A percentile compares a stretch with the other conserved stretches of the same genome.
Conservation (phyloP, 495 filamentous ascomycete genomes). For the Aspergillus asperescens region DNA sequence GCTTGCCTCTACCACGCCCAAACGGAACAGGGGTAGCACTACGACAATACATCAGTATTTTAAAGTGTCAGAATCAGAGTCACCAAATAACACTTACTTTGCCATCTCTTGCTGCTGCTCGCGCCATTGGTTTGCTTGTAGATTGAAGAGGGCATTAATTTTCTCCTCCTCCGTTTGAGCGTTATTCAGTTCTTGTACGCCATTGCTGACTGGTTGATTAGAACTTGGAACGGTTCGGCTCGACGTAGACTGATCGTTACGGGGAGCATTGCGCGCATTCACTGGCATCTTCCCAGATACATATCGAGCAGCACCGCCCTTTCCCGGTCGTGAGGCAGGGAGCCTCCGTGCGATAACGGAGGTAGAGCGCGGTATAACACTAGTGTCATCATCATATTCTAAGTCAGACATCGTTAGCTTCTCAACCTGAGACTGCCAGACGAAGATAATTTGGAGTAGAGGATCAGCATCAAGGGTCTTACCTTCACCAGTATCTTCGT, state of each 20-base stretch:
- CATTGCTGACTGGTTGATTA: constrained; percentile 45
- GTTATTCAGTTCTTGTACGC: constrained; percentile 56
- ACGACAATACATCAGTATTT: constrained; percentile 34
- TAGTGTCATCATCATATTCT: constrained; percentile 98
- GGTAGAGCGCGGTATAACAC: constrained; percentile 88
- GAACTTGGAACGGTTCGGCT: constrained; percentile 42
- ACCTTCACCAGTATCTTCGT: constrained; percentile 90
- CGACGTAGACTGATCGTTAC: constrained; percentile 56
- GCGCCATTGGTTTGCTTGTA: constrained; percentile 79
- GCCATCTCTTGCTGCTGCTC: constrained; percentile 88
- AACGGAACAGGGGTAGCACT: constrained; percentile 62
- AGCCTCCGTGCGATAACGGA: constrained; percentile 86
- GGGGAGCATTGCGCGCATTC: constrained; percentile 73
- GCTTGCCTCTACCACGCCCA: constrained; percentile 52
- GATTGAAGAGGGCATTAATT: constrained; percentile 81
- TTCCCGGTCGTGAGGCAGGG: constrained; percentile 72
- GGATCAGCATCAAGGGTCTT: constrained; percentile 41
- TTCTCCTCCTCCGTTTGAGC: constrained; percentile 85
- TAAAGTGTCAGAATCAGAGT: not conserved
- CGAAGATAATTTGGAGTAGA: not conserved
- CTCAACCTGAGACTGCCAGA: not conserved
- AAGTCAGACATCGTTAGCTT: constrained; percentile 11
- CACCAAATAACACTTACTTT: constrained; percentile 56
- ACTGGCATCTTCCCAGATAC: constrained; percentile 95
- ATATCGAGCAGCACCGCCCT: constrained; percentile 88